Evolutionary conservation across 805 yeast genomes (phyloP).

Genomic region (Candida nanaspora): DNA sequence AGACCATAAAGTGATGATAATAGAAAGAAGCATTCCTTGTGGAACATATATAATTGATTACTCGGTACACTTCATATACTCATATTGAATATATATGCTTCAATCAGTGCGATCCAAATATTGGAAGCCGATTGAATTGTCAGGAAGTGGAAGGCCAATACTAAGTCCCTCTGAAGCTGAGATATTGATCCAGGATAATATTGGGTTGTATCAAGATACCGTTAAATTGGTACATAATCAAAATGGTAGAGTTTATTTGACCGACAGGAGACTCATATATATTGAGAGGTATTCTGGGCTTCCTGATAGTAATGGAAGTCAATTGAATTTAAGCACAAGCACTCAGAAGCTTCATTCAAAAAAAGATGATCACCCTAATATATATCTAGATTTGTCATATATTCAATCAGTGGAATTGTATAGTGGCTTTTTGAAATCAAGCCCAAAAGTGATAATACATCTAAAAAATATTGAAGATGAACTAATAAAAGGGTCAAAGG

Average conservation of each 20-base stretch:
- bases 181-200: slow-evolving; percentile 41
- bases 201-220: slow-evolving; percentile 78
- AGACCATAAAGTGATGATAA: too few species aligned
- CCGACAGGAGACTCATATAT: slow-evolving; percentile 66
- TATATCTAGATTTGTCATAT: slow-evolving; percentile 10
- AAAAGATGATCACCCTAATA: slow-evolving; percentile 1
- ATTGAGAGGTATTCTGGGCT: slow-evolving; percentile 39
- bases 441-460: slow-evolving; percentile 58
- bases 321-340: background rate
- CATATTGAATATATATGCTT: too few species aligned
- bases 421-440: slow-evolving; percentile 61
- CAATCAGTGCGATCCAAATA: slow-evolving; percentile 4
- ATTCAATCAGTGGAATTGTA: slow-evolving; percentile 19
- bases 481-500: too few species aligned
- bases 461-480: slow-evolving; percentile 5
- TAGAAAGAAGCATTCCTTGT: too few species aligned
- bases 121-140: slow-evolving; percentile 17
- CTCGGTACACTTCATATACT: too few species aligned
- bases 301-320: slow-evolving; percentile 2
- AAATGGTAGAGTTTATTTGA: slow-evolving; percentile 71
- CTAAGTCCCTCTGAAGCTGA: slow-evolving; percentile 35
- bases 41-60: too few species aligned
- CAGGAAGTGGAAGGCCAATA: slow-evolving; percentile 26
- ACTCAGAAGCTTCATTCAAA: background rate
- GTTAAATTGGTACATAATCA: slow-evolving; percentile 57